A percentile compares a stretch with the other conserved stretches of the same genome.
These are phyloP conservation scores for Halophytophthora batemanensis DNA, from an alignment of 352 stramenopile species.

Conservation along the genomic window DNA sequence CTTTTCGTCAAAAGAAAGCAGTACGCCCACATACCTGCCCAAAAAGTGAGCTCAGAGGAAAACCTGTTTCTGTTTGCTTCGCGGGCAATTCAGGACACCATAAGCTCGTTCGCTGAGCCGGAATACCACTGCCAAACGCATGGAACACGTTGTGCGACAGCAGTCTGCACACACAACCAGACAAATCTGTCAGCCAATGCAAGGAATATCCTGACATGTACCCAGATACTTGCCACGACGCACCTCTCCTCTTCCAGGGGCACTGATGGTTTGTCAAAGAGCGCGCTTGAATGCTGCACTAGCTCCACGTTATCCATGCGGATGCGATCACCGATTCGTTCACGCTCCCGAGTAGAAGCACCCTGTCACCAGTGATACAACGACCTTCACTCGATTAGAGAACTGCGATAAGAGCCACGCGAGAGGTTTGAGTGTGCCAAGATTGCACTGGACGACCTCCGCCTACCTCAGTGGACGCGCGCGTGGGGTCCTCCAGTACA, in stretches of 20 bases:
- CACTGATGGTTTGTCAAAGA: constrained; percentile 36
- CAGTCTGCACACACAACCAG: constrained; percentile 13
- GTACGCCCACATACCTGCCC: constrained; percentile 15
- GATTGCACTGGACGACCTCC: not conserved
- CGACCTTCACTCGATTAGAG: not conserved
- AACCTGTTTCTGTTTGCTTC: constrained; percentile 5
- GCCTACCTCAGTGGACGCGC: constrained; percentile 15
- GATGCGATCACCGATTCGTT: constrained; percentile 55
- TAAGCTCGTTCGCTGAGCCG: constrained; percentile 19
- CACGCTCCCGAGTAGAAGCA: constrained; percentile 9
- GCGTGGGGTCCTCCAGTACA: constrained; percentile 48
- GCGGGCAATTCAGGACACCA: constrained; percentile 18
- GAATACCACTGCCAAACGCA: constrained; percentile 28
- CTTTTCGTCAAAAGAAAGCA: not conserved
- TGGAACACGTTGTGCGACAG: constrained; percentile 24
- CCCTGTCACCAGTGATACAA: constrained; percentile 1
- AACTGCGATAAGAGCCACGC: not conserved
- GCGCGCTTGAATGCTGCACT: constrained; percentile 25
- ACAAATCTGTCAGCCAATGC: not conserved
- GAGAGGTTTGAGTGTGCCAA: too few species aligned
- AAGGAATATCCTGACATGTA: not conserved
- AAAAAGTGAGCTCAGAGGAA: constrained; percentile 14
- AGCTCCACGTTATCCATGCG: constrained; percentile 46
- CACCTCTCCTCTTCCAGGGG: constrained; percentile 36
- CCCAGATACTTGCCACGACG: not conserved